A percentile compares a stretch with the other conserved stretches of the same genome.
phyloP scores from a whole-genome alignment of 208 protist genomes.

The Crithidia expoeki region DNA sequence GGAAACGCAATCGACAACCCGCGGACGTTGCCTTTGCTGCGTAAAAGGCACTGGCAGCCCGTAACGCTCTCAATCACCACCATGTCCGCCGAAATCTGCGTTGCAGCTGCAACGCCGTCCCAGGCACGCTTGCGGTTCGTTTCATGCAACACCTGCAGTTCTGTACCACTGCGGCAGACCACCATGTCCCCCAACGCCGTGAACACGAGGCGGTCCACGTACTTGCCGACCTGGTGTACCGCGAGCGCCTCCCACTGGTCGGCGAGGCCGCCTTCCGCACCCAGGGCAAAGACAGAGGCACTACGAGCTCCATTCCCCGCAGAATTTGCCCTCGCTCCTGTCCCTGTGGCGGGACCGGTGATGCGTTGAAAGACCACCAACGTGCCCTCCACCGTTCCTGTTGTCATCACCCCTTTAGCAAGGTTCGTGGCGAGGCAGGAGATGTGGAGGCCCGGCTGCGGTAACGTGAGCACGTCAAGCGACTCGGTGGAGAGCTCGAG shows the following conservation, averaged over 20 bases:
- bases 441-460: slow-evolving; percentile 53
- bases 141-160: slow-evolving; percentile 86
- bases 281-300: slow-evolving; percentile 11
- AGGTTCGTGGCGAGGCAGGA: slow-evolving; percentile 51
- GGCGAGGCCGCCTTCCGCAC: slow-evolving; percentile 30
- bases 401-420: slow-evolving; percentile 49
- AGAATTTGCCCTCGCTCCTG: background rate
- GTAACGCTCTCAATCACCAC: slow-evolving; percentile 88
- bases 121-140: slow-evolving; percentile 83
- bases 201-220: slow-evolving; percentile 67
- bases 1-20: slow-evolving; percentile 86
- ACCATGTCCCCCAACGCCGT: slow-evolving; percentile 64
- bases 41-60: slow-evolving; percentile 83
- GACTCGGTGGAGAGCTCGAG: slow-evolving; percentile 81
- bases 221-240: slow-evolving; percentile 68
- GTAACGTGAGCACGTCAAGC: slow-evolving; percentile 71
- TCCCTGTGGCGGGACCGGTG: background rate
- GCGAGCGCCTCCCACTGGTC: slow-evolving; percentile 74
- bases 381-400: slow-evolving; percentile 71
- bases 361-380: slow-evolving; percentile 63
- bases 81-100: slow-evolving; percentile 87
- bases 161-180: slow-evolving; percentile 49
- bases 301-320: background rate
- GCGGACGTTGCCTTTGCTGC: slow-evolving; percentile 71
- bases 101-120: slow-evolving; percentile 82